phyloP scores from a whole-genome alignment of 192 early-diverging fungal genomes.

The Coemansia sp. region DNA sequence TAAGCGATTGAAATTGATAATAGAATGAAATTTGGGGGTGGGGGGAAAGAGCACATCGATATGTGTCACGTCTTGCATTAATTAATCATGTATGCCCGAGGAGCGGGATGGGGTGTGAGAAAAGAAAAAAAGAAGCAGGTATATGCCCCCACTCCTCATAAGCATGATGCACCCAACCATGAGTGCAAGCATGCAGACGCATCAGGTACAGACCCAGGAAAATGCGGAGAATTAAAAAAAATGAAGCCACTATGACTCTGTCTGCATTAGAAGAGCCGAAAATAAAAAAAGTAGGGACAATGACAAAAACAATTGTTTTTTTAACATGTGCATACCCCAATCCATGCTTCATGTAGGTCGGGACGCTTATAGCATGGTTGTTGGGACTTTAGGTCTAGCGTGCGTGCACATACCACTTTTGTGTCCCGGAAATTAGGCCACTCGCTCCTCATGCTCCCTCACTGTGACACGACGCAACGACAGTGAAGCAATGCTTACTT shows the following conservation, averaged over 20 bases:
- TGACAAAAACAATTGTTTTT: neutral
- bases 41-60: neutral
- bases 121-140: neutral
- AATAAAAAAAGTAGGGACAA: neutral
- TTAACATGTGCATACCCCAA: neutral
- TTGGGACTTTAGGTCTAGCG: neutral
- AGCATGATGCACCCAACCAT: constrained; percentile 9
- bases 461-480: neutral
- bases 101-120: neutral
- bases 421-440: neutral
- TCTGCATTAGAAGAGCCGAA: neutral
- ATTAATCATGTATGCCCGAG: neutral
- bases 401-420: neutral
- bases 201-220: neutral
- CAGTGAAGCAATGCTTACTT: neutral
- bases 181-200: neutral
- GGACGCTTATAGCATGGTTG: neutral
- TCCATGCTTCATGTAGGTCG: neutral
- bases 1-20: neutral
- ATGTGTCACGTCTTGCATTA: constrained; percentile 4
- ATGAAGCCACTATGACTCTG: neutral
- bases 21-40: neutral
- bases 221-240: constrained; percentile 10
- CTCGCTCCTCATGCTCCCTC: neutral
- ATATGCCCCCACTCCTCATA: constrained; percentile 1